phyloP scores from a whole-genome alignment of 2,329 filamentous ascomycete species.

The Mollisia scopiformis region DNA sequence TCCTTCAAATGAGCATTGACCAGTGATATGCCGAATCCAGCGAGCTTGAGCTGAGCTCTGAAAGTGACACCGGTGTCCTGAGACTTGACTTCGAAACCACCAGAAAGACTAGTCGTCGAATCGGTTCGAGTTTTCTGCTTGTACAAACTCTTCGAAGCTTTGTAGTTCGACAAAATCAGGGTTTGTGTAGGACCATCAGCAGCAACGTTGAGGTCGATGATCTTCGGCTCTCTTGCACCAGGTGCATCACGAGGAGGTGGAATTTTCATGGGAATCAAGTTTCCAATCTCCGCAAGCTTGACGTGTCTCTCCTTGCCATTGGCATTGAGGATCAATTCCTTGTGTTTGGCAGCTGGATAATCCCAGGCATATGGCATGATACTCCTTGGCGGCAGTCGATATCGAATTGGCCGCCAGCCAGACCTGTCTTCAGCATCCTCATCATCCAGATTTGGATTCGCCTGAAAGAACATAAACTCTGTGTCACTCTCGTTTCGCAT shows the following conservation, averaged over 20 bases:
- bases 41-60: constrained; percentile 83
- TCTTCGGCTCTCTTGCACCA: constrained; percentile 71
- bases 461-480: constrained; percentile 96
- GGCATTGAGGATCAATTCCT: constrained; percentile 83
- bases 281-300: constrained; percentile 95
- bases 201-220: constrained; percentile 94
- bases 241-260: constrained; percentile 52
- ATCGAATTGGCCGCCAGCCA: constrained; percentile 90
- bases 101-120: constrained; percentile 53
- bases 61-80: constrained; percentile 87
- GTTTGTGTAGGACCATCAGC: constrained; percentile 96
- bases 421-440: constrained; percentile 83
- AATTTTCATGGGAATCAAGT: constrained; percentile 92
- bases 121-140: constrained; percentile 58
- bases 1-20: constrained; percentile 93
- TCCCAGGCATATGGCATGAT: constrained; percentile 99
- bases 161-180: constrained; percentile 91
- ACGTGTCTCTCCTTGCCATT: constrained; percentile 85
- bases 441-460: constrained; percentile 89
- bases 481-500: constrained; percentile 98
- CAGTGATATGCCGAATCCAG: constrained; percentile 89
- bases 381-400: constrained; percentile 87
- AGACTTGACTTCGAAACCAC: constrained; percentile 92
- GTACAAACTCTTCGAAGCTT: constrained; percentile 91
- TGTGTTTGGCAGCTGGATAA: constrained; percentile 95